Conservation (phyloP, 176 grass and related monocot genomes). For the Ananas comosus region DNA sequence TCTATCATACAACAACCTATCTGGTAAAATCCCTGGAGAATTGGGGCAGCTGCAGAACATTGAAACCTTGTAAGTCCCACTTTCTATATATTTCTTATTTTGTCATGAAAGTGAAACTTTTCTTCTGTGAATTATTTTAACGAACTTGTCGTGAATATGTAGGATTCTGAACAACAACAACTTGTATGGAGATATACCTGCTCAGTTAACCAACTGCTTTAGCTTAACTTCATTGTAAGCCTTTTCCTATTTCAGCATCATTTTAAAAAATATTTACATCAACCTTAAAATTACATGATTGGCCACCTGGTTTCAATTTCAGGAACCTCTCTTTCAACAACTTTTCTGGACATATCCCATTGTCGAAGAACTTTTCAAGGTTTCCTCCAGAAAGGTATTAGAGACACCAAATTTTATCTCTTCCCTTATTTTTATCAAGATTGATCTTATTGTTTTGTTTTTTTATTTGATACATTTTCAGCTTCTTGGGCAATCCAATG, state of each 20-base stretch:
- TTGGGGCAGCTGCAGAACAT: constrained; percentile 86
- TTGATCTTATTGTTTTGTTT: constrained; percentile 1
- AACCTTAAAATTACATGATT: constrained; percentile 4
- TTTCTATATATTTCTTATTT: no score
- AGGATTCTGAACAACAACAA: constrained; percentile 97
- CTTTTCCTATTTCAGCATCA: constrained; percentile 14
- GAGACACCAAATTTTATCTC: not conserved
- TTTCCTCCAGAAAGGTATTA: constrained; percentile 77
- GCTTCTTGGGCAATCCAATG: constrained; percentile 77
- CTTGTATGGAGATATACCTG: constrained; percentile 78
- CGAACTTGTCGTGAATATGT: constrained; percentile 3
- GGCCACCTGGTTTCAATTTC: constrained; percentile 24
- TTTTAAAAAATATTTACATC: not conserved
- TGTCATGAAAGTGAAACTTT: no score
- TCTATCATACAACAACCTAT: constrained; percentile 70
- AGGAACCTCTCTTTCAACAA: constrained; percentile 96
- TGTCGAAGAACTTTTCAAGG: constrained; percentile 71
- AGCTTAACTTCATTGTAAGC: constrained; percentile 80
- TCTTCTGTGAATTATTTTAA: constrained; percentile 8
- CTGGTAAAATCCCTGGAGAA: constrained; percentile 75
- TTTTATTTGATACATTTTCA: constrained; percentile 28
- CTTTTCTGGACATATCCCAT: constrained; percentile 68
- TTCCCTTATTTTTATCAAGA: not conserved
- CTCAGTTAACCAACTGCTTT: constrained; percentile 83
- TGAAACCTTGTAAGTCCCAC: constrained; percentile 83